Evolutionary conservation across 768 basidiomycete species (phyloP).

Genomic region (Rickenella mellea): DNA sequence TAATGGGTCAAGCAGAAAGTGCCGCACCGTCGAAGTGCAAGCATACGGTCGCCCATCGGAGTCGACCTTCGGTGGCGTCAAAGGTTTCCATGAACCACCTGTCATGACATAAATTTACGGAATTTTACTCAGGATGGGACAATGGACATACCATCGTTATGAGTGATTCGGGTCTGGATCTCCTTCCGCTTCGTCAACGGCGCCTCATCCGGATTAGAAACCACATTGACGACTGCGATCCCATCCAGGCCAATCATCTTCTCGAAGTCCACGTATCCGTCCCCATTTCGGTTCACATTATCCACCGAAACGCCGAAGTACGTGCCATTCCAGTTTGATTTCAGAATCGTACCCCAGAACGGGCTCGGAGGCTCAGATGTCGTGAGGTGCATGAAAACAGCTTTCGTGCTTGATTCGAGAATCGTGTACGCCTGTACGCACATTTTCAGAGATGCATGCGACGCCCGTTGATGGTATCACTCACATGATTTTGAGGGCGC

Average conservation of each 20-base stretch:
- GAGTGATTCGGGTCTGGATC: constrained; percentile 82
- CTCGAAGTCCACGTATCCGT: constrained; percentile 93
- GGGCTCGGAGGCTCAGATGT: constrained; percentile 68
- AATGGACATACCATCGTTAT: constrained; percentile 78
- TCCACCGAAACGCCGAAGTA: constrained; percentile 85
- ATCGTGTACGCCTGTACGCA: constrained; percentile 74
- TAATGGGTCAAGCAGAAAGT: not conserved
- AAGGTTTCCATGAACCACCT: constrained; percentile 83
- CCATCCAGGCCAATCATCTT: constrained; percentile 96
- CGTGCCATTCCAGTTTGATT: constrained; percentile 97
- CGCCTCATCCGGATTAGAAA: constrained; percentile 74
- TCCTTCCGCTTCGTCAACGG: constrained; percentile 60
- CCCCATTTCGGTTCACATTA: constrained; percentile 81
- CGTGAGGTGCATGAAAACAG: constrained; percentile 94
- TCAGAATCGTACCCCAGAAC: constrained; percentile 85
- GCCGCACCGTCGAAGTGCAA: constrained; percentile 57
- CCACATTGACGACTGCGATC: constrained; percentile 87
- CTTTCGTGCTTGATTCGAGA: constrained; percentile 86
- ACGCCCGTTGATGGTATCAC: constrained; percentile 16
- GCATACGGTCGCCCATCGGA: constrained; percentile 64
- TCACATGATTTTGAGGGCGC: constrained; percentile 82
- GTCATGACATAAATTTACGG: constrained; percentile 4
- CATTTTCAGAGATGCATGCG: not conserved
- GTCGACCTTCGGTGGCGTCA: constrained; percentile 68
- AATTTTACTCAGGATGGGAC: not conserved